These are phyloP conservation scores for Jaenimonas drosophilae DNA, from an alignment of 208 protist species.

Conservation along the genomic window DNA sequence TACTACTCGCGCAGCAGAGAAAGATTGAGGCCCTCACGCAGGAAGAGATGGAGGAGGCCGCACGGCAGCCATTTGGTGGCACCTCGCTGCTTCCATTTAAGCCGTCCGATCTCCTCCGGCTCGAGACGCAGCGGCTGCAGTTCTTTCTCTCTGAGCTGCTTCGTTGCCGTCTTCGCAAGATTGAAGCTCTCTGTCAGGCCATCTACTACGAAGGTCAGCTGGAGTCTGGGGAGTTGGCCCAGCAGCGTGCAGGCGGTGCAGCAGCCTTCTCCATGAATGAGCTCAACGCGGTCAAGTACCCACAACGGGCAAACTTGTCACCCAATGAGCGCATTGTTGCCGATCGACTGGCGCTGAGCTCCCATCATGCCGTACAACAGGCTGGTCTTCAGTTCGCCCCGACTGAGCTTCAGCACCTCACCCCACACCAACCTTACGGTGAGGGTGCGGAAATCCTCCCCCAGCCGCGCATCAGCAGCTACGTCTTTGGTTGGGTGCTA, in stretches of 20 bases:
- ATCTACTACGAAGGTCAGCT: conserved; percentile 55
- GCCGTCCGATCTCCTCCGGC: conserved; percentile 59
- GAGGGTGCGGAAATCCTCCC: conserved; percentile 76
- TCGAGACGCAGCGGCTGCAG: conserved; percentile 70
- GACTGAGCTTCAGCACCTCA: conserved; percentile 41
- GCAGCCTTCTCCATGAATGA: background rate
- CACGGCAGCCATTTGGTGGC: conserved; percentile 1
- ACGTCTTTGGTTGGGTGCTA: conserved; percentile 74
- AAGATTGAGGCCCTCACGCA: conserved; percentile 21
- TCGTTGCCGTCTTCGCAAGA: conserved; percentile 72
- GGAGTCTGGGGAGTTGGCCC: background rate
- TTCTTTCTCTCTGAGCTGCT: conserved; percentile 82
- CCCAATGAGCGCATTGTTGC: conserved; percentile 63
- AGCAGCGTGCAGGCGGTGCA: background rate
- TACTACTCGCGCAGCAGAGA: conserved; percentile 29
- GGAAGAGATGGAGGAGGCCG: conserved; percentile 34
- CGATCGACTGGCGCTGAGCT: conserved; percentile 44
- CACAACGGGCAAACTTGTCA: conserved; percentile 41
- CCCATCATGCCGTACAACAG: conserved; percentile 24
- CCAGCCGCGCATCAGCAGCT: conserved; percentile 49
- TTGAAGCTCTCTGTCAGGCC: conserved; percentile 45
- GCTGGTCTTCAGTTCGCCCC: conserved; percentile 53
- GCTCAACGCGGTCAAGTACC: conserved; percentile 18
- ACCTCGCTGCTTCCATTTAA: conserved; percentile 66
- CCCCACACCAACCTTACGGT: conserved; percentile 44